Evolutionary conservation across 768 basidiomycete species (phyloP).

Genomic region (Galerina sulciceps): DNA sequence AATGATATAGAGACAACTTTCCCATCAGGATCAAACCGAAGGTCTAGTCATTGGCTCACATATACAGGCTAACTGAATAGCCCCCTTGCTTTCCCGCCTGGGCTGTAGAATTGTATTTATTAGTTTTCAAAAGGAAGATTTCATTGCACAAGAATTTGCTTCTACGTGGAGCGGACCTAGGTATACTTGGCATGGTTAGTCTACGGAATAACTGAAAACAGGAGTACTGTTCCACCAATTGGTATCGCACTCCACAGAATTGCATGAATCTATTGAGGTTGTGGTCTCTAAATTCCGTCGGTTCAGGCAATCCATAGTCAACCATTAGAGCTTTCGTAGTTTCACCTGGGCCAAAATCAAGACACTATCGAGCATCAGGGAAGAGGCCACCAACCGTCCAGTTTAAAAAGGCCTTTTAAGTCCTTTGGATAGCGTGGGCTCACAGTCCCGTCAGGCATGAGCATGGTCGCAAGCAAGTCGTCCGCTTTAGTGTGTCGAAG

Average conservation of each 20-base stretch:
- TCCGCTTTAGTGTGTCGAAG: slow-evolving; percentile 45
- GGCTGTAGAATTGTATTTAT: too few relatives aligned
- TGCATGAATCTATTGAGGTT: slow-evolving; percentile 63
- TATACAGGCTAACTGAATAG: too few relatives aligned
- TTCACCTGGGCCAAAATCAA: slow-evolving; percentile 25
- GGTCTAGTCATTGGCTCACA: too few relatives aligned
- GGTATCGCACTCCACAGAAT: slow-evolving; percentile 60
- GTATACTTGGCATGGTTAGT: slow-evolving; percentile 13
- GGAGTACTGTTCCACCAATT: slow-evolving; percentile 45
- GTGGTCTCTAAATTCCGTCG: slow-evolving; percentile 41
- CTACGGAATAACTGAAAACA: neutral
- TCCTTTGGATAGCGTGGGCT: slow-evolving; percentile 56
- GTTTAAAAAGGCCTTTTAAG: slow-evolving; percentile 50
- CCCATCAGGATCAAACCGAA: too few relatives aligned
- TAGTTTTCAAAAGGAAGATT: neutral
- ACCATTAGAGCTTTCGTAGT: slow-evolving; percentile 36
- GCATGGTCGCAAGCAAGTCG: slow-evolving; percentile 49
- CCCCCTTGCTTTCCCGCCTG: too few relatives aligned
- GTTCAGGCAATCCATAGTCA: slow-evolving; percentile 42
- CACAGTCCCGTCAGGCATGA: slow-evolving; percentile 49
- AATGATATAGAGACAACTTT: too few relatives aligned
- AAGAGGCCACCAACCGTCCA: slow-evolving; percentile 46
- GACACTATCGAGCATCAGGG: neutral
- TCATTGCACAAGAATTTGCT: neutral
- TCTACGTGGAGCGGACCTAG: slow-evolving; percentile 16